Conservation (phyloP, 495 filamentous ascomycete genomes). For the Penicillium psychrofluorescens region DNA sequence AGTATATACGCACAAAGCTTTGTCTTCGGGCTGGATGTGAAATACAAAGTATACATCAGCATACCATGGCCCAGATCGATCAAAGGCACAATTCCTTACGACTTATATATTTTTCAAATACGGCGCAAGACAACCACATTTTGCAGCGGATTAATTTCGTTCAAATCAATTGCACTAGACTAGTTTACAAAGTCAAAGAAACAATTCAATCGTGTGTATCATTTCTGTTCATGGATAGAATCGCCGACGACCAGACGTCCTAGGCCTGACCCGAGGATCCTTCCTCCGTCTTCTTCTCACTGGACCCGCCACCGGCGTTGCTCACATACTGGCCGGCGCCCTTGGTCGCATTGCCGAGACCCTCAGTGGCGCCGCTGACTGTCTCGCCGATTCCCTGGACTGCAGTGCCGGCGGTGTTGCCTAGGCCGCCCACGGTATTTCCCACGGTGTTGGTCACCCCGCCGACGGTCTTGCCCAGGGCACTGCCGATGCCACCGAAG, state of each 20-base stretch:
- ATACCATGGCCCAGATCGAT: too few relatives aligned
- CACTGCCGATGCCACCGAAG: constrained; percentile 10
- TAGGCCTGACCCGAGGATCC: constrained; percentile 4
- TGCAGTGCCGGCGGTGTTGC: constrained; percentile 10
- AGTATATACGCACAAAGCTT: too few relatives aligned
- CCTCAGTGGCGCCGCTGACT: constrained; percentile 11
- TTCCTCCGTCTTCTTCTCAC: not conserved
- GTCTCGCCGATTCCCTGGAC: constrained; percentile 15
- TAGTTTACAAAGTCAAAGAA: too few relatives aligned
- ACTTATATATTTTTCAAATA: too few relatives aligned
- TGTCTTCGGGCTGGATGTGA: too few relatives aligned
- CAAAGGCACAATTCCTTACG: too few relatives aligned
- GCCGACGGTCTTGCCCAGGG: constrained; percentile 10
- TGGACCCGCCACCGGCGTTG: not conserved
- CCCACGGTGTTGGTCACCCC: constrained; percentile 14
- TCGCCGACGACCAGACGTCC: not conserved
- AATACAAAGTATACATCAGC: too few relatives aligned
- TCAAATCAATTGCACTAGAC: too few relatives aligned
- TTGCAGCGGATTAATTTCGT: too few relatives aligned
- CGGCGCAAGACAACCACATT: too few relatives aligned
- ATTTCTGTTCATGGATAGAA: not conserved
- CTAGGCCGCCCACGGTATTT: constrained; percentile 10
- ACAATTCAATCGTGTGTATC: not conserved
- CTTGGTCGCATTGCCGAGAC: constrained; percentile 14
- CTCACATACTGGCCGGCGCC: constrained; percentile 12